phyloP scores from a whole-genome alignment of 495 filamentous ascomycete genomes.

The Cryomyces minteri region DNA sequence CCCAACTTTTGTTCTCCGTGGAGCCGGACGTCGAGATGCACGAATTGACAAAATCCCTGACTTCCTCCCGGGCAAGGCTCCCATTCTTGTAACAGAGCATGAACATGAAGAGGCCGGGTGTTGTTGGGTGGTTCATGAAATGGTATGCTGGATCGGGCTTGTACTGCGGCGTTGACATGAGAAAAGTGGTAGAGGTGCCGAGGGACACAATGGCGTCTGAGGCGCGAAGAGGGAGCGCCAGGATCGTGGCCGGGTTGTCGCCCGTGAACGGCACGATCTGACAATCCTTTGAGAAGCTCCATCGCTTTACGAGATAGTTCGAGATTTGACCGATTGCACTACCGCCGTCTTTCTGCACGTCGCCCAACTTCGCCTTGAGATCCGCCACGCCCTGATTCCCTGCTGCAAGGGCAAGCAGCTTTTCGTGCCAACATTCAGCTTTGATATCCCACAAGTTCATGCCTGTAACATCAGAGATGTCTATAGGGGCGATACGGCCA shows the following conservation, averaged over 20 bases:
- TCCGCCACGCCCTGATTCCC: conserved; percentile 46
- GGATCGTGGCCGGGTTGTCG: conserved; percentile 90
- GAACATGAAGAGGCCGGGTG: conserved; percentile 47
- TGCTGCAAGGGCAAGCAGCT: conserved; percentile 57
- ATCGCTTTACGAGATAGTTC: conserved; percentile 56
- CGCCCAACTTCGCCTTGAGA: conserved; percentile 61
- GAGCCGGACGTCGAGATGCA: conserved; percentile 19
- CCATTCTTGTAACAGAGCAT: conserved; percentile 99
- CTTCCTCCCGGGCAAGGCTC: conserved; percentile 72
- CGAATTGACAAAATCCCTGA: conserved; percentile 51
- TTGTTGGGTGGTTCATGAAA: conserved; percentile 28
- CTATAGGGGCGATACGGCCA: conserved; percentile 68
- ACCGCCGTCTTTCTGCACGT: conserved; percentile 63
- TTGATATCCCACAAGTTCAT: conserved; percentile 95
- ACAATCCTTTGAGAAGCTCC: conserved; percentile 59
- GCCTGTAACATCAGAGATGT: conserved; percentile 88
- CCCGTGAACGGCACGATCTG: conserved; percentile 74
- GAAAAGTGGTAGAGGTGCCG: conserved; percentile 88
- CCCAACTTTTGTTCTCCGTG: neutral
- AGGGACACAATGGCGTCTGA: conserved; percentile 87
- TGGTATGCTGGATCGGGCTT: conserved; percentile 57
- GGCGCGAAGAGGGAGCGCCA: conserved; percentile 68
- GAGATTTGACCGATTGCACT: conserved; percentile 55
- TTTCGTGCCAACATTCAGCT: conserved; percentile 49
- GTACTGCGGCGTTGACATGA: conserved; percentile 88